These are phyloP conservation scores for Talaromyces sp. DNA, from an alignment of 2,329 filamentous ascomycete genomes.

Conservation along the genomic window DNA sequence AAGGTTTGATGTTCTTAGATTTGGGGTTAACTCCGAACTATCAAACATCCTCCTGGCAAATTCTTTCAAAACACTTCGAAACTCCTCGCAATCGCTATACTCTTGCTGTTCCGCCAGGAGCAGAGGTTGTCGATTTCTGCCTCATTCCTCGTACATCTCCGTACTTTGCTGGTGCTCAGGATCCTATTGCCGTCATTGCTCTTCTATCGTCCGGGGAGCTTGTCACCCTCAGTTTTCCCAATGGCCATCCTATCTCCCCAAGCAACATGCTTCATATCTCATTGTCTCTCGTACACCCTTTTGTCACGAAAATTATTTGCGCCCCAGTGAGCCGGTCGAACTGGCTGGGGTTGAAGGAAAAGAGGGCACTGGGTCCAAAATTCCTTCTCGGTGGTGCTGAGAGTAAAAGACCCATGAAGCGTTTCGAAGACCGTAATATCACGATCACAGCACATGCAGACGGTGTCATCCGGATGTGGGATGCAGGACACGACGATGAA, in stretches of 20 bases:
- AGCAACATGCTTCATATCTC: slow-evolving; percentile 90
- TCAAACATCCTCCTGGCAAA: slow-evolving; percentile 84
- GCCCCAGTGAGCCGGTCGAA: slow-evolving; percentile 68
- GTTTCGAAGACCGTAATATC: slow-evolving; percentile 78
- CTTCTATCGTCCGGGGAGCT: slow-evolving; percentile 82
- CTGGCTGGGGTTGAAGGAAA: slow-evolving; percentile 91
- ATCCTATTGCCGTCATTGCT: slow-evolving; percentile 79
- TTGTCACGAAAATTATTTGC: slow-evolving; percentile 68
- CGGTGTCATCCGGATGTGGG: slow-evolving; percentile 87
- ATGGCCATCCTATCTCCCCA: slow-evolving; percentile 81
- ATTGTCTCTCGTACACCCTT: slow-evolving; percentile 83
- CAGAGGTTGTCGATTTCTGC: slow-evolving; percentile 73
- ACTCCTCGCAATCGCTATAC: slow-evolving; percentile 66
- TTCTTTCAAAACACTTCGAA: slow-evolving; percentile 71
- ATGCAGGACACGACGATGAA: slow-evolving; percentile 84
- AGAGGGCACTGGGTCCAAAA: slow-evolving; percentile 68
- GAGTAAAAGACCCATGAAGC: slow-evolving; percentile 62
- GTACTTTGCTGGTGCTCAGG: slow-evolving; percentile 80
- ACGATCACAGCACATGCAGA: slow-evolving; percentile 85
- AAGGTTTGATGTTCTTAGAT: slow-evolving; percentile 83
- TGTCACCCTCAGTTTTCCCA: slow-evolving; percentile 85
- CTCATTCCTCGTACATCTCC: slow-evolving; percentile 77
- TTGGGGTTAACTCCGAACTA: slow-evolving; percentile 85
- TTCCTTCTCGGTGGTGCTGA: slow-evolving; percentile 76
- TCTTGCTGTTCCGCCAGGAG: slow-evolving; percentile 69